Evolutionary conservation across 257 asterid species (phyloP).

Genomic region (Perilla frutescens): DNA sequence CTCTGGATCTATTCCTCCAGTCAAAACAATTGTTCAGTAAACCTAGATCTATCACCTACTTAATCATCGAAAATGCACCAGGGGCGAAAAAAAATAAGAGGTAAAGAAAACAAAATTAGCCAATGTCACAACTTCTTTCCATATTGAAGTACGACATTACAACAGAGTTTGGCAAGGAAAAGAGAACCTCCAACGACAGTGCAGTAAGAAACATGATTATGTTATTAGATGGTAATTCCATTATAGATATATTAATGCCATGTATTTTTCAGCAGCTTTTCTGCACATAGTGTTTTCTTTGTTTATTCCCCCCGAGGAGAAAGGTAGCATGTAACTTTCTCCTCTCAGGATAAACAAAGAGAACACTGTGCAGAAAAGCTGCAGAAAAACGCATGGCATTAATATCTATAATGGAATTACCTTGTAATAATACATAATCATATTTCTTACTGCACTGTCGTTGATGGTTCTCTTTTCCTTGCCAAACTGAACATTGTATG

Average conservation of each 20-base stretch:
- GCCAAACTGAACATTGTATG: neutral
- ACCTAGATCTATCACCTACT: neutral
- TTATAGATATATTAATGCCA: too few species aligned
- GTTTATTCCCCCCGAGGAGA: too few species aligned
- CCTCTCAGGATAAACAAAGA: too few species aligned
- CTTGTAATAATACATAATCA: too few species aligned
- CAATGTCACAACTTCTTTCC: neutral
- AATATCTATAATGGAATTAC: too few species aligned
- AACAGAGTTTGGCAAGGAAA: conserved; percentile 7
- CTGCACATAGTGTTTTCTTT: too few species aligned
- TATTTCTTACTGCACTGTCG: neutral
- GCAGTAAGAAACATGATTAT: too few species aligned
- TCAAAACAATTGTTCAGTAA: neutral
- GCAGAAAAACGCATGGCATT: too few species aligned
- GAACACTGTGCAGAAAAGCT: too few species aligned
- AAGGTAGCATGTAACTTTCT: too few species aligned
- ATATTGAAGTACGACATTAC: neutral
- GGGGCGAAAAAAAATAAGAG: neutral
- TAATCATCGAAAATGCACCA: conserved; percentile 1
- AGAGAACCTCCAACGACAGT: conserved; percentile 2
- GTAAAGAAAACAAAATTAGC: conserved; percentile 2
- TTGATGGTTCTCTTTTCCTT: conserved; percentile 12
- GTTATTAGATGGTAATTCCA: too few species aligned
- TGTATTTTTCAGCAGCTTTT: too few species aligned
- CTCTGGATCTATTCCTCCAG: neutral